Percentiles rank a stretch among this genome's conserved stretches.
phyloP scores from a whole-genome alignment of 106 monocot species.

The Xerophyta viscosa region DNA sequence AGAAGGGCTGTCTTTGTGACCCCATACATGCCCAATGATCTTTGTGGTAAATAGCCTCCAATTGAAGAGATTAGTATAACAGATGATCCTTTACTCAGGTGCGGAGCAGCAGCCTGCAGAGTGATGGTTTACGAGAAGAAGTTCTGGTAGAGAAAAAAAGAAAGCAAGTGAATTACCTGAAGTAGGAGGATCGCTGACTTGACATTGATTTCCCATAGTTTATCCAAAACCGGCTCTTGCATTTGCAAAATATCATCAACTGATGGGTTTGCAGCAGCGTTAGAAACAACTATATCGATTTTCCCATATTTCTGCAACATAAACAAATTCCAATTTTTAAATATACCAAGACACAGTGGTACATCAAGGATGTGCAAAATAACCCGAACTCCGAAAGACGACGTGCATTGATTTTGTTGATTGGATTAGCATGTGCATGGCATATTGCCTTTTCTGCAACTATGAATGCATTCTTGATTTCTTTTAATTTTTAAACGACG shows the following conservation, averaged over 20 bases:
- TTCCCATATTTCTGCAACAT: constrained; percentile 64
- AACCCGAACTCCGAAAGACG: too few species aligned
- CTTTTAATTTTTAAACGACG: too few species aligned
- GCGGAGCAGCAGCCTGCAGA: constrained; percentile 49
- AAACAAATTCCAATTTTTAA: background rate
- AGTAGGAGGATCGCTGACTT: constrained; percentile 71
- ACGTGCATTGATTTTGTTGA: too few species aligned
- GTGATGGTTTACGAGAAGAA: background rate
- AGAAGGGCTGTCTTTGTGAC: constrained; percentile 95
- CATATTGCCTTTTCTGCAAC: too few species aligned
- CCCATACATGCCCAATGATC: constrained; percentile 74
- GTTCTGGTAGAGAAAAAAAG: background rate
- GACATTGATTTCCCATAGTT: constrained; percentile 95
- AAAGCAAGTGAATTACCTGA: constrained; percentile 31
- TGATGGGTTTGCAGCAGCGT: constrained; percentile 91
- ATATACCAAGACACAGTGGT: too few species aligned
- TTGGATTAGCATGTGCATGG: too few species aligned
- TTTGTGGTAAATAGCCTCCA: constrained; percentile 52
- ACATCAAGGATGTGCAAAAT: too few species aligned
- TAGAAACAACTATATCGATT: constrained; percentile 92
- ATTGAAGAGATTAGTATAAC: constrained; percentile 85
- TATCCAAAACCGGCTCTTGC: constrained; percentile 79
- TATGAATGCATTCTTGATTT: too few species aligned
- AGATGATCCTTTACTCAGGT: constrained; percentile 73
- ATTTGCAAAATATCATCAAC: constrained; percentile 54